A percentile compares a stretch with the other conserved stretches of the same genome.
Evolutionary conservation across 495 filamentous ascomycete species (phyloP).

Genomic region (Neurospora sp.): DNA sequence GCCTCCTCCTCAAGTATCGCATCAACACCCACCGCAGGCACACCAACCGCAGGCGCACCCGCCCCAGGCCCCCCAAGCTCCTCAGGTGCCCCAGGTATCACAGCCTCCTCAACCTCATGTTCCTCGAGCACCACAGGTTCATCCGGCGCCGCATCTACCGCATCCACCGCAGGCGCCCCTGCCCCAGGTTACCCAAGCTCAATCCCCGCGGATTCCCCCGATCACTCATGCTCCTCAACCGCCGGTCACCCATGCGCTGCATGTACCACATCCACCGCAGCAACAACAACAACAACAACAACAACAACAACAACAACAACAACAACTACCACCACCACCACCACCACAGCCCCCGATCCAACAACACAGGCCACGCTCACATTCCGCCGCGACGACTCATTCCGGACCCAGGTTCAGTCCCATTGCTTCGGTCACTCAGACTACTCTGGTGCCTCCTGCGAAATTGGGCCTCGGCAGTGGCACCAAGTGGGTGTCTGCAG

Average conservation of each 20-base stretch:
- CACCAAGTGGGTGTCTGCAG: constrained; percentile 37
- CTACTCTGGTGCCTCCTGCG: background rate
- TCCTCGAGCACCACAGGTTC: background rate
- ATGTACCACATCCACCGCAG: background rate
- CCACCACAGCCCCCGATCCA: background rate
- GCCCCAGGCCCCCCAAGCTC: constrained; percentile 10
- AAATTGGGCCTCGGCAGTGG: constrained; percentile 25
- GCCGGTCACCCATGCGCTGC: background rate
- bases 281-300: background rate
- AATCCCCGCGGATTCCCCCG: background rate
- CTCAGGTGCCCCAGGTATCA: constrained; percentile 11
- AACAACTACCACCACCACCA: too few species aligned
- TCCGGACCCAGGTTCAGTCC: constrained; percentile 8
- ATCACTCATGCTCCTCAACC: background rate
- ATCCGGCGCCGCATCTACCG: background rate
- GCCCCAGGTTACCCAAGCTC: background rate
- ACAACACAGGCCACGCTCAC: constrained; percentile 10
- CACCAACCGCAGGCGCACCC: constrained; percentile 21
- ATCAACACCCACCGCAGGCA: background rate
- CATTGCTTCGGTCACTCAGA: constrained; percentile 9
- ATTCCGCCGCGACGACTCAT: background rate
- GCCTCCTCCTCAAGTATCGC: constrained; percentile 9
- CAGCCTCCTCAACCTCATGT: background rate
- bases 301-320: too few species aligned
- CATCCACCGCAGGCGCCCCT: constrained; percentile 9